Conservation (phyloP, 106 monocot species). For the Dendrobium catenatum region DNA sequence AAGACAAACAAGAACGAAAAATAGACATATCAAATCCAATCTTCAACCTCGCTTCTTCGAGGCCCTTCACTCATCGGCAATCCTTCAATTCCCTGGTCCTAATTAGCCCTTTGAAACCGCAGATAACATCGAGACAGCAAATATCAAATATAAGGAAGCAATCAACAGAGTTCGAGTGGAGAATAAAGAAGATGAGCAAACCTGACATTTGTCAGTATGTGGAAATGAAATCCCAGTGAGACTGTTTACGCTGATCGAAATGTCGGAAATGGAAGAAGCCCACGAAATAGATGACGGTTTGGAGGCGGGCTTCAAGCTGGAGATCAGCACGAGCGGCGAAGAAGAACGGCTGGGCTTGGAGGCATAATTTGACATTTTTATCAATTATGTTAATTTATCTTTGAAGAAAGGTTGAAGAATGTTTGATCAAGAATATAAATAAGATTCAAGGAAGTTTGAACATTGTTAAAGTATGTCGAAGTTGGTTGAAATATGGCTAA, state of each 20-base stretch:
- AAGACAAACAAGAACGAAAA: neutral
- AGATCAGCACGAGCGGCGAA: neutral
- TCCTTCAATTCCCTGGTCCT: neutral
- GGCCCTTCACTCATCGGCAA: neutral
- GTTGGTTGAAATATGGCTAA: too few species aligned
- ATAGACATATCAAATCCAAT: neutral
- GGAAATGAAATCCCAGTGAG: neutral
- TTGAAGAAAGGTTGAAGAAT: too few species aligned
- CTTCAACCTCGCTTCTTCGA: neutral
- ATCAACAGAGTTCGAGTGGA: neutral
- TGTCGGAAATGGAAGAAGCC: slow-evolving; percentile 6
- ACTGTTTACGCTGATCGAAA: neutral
- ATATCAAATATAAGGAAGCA: neutral
- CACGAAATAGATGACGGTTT: slow-evolving; percentile 4
- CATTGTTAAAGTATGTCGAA: too few species aligned
- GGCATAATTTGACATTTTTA: neutral
- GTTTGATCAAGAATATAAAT: too few species aligned
- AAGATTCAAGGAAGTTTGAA: too few species aligned
- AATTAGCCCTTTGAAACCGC: neutral
- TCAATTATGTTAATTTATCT: too few species aligned
- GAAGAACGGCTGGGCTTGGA: neutral
- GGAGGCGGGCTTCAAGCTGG: neutral
- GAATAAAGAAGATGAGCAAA: neutral
- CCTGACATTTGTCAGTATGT: neutral
- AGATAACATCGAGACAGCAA: neutral